A percentile compares a stretch with the other conserved stretches of the same genome.
These are phyloP conservation scores for Clitopilus hobsonii DNA, from an alignment of 768 basidiomycete genomes.

Conservation along the genomic window DNA sequence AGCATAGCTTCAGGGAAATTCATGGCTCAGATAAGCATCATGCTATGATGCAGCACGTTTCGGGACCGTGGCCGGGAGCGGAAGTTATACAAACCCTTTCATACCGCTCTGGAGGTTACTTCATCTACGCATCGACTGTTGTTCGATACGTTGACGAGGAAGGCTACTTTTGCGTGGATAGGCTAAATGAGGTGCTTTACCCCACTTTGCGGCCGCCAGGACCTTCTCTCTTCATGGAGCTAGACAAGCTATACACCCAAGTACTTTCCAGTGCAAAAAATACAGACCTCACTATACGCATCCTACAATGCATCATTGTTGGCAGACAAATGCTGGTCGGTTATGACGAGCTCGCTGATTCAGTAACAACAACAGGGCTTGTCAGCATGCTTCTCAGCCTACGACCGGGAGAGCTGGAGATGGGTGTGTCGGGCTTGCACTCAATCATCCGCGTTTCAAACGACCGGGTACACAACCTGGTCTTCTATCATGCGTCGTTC, in stretches of 20 bases:
- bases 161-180: neutral
- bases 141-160: conserved; percentile 4
- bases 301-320: neutral
- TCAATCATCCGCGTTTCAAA: neutral
- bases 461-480: neutral
- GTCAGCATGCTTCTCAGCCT: neutral
- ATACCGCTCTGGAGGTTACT: conserved; percentile 1
- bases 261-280: neutral
- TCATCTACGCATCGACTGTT: conserved; percentile 2
- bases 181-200: neutral
- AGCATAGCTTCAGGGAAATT: neutral
- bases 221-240: conserved; percentile 1
- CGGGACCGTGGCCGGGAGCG: neutral
- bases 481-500: conserved; percentile 1
- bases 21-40: neutral
- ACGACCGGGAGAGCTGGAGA: neutral
- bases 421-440: neutral
- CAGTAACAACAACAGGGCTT: neutral
- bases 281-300: neutral
- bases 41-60: neutral
- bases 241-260: conserved; percentile 1
- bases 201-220: neutral
- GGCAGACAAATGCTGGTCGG: neutral
- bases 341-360: neutral
- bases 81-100: neutral